Percentiles rank a stretch among this genome's conserved stretches.
Evolutionary conservation across 768 basidiomycete species (phyloP).

Genomic region (Pisolithus marmoratus): DNA sequence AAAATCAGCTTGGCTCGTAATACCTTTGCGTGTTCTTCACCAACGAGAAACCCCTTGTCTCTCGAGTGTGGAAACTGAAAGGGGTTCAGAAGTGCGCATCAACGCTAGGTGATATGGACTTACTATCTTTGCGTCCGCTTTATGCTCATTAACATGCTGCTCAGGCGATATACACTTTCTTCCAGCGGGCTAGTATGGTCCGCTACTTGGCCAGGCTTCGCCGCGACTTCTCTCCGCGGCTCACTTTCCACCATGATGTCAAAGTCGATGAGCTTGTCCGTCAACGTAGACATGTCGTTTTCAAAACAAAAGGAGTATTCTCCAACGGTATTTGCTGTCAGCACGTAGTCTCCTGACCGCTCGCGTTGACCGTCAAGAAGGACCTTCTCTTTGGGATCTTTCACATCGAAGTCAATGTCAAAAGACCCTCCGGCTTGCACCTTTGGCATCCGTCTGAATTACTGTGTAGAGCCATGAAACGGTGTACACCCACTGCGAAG

Average conservation of each 20-base stretch:
- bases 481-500: conserved; percentile 71
- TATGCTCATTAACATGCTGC: conserved; percentile 80
- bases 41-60: conserved; percentile 89
- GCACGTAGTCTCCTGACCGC: conserved; percentile 93
- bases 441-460: conserved; percentile 30
- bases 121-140: conserved; percentile 93
- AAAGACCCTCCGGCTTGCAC: conserved; percentile 97
- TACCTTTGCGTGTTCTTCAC: conserved; percentile 89
- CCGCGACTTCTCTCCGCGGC: conserved; percentile 83
- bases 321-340: conserved; percentile 88
- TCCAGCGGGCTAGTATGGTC: conserved; percentile 93
- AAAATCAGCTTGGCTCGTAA: background rate
- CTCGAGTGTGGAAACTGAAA: conserved; percentile 84
- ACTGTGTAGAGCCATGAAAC: background rate
- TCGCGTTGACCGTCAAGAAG: conserved; percentile 85
- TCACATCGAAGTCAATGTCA: conserved; percentile 91
- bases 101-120: conserved; percentile 27
- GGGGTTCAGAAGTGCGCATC: conserved; percentile 2
- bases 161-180: conserved; percentile 92
- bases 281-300: conserved; percentile 93
- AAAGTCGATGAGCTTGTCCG: conserved; percentile 91
- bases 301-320: conserved; percentile 97
- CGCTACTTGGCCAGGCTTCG: conserved; percentile 79
- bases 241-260: conserved; percentile 99
- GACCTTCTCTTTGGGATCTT: conserved; percentile 84